These are phyloP conservation scores for Annulohypoxylon moriforme DNA, from an alignment of 495 filamentous ascomycete species.

Conservation along the genomic window DNA sequence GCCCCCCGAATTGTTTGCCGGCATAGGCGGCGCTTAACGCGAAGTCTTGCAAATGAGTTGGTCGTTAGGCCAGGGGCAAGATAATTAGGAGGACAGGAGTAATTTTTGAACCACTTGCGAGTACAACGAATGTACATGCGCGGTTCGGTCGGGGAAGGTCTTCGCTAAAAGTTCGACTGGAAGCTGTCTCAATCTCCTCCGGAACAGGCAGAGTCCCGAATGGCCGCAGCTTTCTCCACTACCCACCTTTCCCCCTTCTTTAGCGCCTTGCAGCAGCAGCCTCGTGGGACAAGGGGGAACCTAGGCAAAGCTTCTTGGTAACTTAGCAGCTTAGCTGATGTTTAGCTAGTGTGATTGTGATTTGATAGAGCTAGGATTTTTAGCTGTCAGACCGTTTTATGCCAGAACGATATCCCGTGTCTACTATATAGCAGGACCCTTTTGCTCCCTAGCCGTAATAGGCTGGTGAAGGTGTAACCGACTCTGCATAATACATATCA, in stretches of 20 bases:
- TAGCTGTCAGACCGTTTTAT: slow-evolving; percentile 34
- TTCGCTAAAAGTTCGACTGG: slow-evolving; percentile 27
- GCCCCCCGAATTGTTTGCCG: slow-evolving; percentile 20
- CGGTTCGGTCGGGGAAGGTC: slow-evolving; percentile 16
- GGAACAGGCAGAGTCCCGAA: slow-evolving; percentile 47
- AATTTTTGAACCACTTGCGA: slow-evolving; percentile 1
- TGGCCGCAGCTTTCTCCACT: slow-evolving; percentile 34
- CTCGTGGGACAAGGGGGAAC: slow-evolving; percentile 28
- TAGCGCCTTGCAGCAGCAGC: slow-evolving; percentile 44
- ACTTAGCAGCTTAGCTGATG: neutral
- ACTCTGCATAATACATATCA: slow-evolving; percentile 24
- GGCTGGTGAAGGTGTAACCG: slow-evolving; percentile 6
- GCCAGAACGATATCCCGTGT: slow-evolving; percentile 16
- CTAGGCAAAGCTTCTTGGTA: slow-evolving; percentile 14
- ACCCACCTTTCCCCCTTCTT: slow-evolving; percentile 36
- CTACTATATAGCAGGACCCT: neutral
- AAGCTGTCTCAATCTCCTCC: slow-evolving; percentile 44
- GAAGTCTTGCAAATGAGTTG: slow-evolving; percentile 12
- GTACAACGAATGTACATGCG: slow-evolving; percentile 22
- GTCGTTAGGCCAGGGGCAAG: slow-evolving; percentile 10
- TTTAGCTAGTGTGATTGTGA: slow-evolving; percentile 1
- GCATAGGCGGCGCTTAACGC: slow-evolving; percentile 24
- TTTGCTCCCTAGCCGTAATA: neutral
- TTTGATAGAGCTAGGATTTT: slow-evolving; percentile 18
- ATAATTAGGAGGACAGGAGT: slow-evolving; percentile 8